Evolutionary conservation across 208 protist genomes (phyloP).

Genomic region (Trypanosoma conorhini): DNA sequence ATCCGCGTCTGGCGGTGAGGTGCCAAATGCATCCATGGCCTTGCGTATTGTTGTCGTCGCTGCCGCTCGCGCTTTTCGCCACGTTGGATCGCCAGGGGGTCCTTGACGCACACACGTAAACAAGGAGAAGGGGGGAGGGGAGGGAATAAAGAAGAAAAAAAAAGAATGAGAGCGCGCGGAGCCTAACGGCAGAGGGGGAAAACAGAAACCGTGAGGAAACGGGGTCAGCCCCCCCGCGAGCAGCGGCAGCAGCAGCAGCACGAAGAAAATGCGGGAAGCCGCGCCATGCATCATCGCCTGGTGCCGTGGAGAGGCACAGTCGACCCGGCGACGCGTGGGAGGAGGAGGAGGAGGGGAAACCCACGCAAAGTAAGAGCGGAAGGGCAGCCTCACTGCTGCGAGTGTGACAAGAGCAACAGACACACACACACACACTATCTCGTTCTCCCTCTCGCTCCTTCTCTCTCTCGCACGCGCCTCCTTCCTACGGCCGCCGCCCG

Average conservation of each 20-base stretch:
- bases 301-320: too few species aligned
- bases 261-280: not conserved
- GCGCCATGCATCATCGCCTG: not conserved
- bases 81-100: not conserved
- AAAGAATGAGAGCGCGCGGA: not conserved
- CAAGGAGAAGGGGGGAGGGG: slow-evolving; percentile 24
- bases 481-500: not conserved
- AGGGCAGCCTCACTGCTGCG: not conserved
- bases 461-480: not conserved
- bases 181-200: not conserved
- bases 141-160: not conserved
- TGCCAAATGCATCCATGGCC: not conserved
- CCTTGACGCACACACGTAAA: not conserved
- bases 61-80: not conserved
- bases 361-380: not conserved
- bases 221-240: not conserved
- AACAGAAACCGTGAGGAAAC: not conserved
- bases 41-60: not conserved
- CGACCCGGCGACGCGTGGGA: not conserved
- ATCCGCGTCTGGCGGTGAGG: slow-evolving; percentile 40
- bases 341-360: not conserved
- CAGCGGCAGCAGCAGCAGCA: not conserved
- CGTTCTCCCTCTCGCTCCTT: not conserved
- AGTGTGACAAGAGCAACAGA: not conserved
- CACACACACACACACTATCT: slow-evolving; percentile 17